Base-by-base conservation (phyloP, 805 yeast genomes). In the Sugiyamaella qingdaonensis region DNA sequence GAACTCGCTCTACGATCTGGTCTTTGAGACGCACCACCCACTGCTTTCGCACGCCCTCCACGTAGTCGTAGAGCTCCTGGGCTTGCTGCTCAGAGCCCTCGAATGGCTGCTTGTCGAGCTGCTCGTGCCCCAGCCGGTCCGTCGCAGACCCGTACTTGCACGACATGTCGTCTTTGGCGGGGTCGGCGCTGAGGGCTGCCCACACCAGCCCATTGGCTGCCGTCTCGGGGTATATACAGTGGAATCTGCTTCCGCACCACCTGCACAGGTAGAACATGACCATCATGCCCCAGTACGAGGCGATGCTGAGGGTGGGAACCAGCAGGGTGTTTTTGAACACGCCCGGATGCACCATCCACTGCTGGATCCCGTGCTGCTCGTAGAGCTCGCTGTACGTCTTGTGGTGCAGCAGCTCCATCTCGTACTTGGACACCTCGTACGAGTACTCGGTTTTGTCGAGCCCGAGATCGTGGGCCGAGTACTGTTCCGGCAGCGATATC, bases 341-440 rank as follows among this genome's bases (percentile, higher is more conserved):
- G 14, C 99, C 99, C 0, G 99, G 99, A 55, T 94, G 97, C 4
- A 87, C 82, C 33, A 92, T 71, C 70, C 87, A 90, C 64, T 86
- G 90, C 47, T 73, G 74, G 47, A 92, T 79, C 1, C 84, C 86
- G 49, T 76, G 64, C 10, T 77, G 61, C 31, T 71, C 61, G 24
- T 64, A 62, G 63, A 88, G 70, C 16, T 71, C 59, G 54, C 78
- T 66, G 67, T 80, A 86, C 1, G 90, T 79, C 8, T 87, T 90
- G 42, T 79, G 68, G 69, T 92, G 98, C 41, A 90, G 69, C 52
- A 91, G 75, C 68, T 94, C 98, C 37, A 92, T 84, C 58, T 86
- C 73, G 63, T 96, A 76, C 65, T 94, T 94, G 1, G 97, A 89
- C 10, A 96, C 96, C 67, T 92, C 98, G 65, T 94, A 94, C 5